Evolutionary conservation across 352 stramenopile genomes (phyloP), one percentile per base, ranked within the genome.

Genomic region (Phytophthora europaea): DNA sequence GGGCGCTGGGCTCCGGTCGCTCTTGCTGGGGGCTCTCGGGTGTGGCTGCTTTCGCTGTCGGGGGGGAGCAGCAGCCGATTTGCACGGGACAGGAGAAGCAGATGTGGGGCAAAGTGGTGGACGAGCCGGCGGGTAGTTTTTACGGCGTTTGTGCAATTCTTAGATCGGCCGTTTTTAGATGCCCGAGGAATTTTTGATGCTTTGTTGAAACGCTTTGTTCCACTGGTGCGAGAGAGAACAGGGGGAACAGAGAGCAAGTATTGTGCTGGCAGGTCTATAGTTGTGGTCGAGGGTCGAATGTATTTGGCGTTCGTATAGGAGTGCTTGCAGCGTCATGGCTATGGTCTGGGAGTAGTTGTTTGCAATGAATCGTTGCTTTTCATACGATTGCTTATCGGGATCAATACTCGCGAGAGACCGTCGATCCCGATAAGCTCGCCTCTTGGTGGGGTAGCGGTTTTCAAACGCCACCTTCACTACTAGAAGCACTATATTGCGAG

Each of bases 1-100:
- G 63, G 65, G 62, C 65, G 48, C 63, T 55, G 3, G 48, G 67
- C 53, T 75, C 67, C 40, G 54, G 40, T 65, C 33, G 53, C 6
- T 59, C 31, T 33, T 23, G n/a, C 12, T 18, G 50, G 7, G 22
- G 28, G 45, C 59, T 65, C 59, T 52, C 22, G 31, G 47, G 57
- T 52, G 57, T 52, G 58, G 55, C 51, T 63, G 64, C 36, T 38
- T n/a, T 52, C 13, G 57, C 56, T 58, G 53, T 56, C 31, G 28
- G 45, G 55, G n/a, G 61, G 55, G 22, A 26, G 15, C 9, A 12
- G 47, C 47, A 56, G 50, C 50, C 50, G 50, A 56, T 56, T n/a
- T 53, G 47, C 50, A 56, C 50, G 23, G 5, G 50, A 64, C 23
- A 16, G 34, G 47, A 61, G 50, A 70, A 58, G 51, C 65, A 73